Conservation (phyloP, 768 basidiomycete species). For the Rhodotorula taiwanensis region DNA sequence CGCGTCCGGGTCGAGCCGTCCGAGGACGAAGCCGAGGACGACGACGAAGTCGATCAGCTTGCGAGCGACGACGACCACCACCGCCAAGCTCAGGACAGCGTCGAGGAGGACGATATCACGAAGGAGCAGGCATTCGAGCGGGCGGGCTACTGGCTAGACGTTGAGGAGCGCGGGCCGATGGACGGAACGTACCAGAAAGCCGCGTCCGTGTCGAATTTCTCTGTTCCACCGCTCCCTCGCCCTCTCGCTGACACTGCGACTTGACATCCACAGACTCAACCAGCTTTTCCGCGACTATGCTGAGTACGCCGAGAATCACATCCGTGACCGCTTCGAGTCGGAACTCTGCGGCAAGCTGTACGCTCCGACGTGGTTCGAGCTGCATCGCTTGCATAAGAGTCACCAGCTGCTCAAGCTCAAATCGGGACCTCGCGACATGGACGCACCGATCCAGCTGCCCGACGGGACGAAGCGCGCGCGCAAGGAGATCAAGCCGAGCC, state of each 20-base stretch:
- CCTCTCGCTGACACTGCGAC: neutral
- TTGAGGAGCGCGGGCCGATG: neutral
- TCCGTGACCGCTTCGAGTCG: neutral
- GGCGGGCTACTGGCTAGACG: neutral
- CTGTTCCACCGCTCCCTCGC: neutral
- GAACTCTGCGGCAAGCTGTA: neutral
- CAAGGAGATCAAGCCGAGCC: neutral
- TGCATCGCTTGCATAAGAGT: neutral
- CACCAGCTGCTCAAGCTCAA: neutral
- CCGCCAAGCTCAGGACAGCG: neutral
- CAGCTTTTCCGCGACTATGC: constrained; percentile 11
- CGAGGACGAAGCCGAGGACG: neutral
- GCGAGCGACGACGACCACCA: neutral
- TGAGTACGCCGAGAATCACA: neutral
- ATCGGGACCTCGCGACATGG: neutral
- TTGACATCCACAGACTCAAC: neutral
- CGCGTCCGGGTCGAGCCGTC: no score
- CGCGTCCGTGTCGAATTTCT: neutral
- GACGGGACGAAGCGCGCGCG: constrained; percentile 1
- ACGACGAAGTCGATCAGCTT: constrained; percentile 5
- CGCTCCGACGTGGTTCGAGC: constrained; percentile 4
- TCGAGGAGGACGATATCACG: neutral
- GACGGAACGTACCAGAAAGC: constrained; percentile 1
- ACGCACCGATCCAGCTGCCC: neutral
- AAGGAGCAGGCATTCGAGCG: neutral